A percentile compares a stretch with the other conserved stretches of the same genome.
Evolutionary conservation across 805 yeast species (phyloP).

Genomic region (Schwanniomyces occidentalis): DNA sequence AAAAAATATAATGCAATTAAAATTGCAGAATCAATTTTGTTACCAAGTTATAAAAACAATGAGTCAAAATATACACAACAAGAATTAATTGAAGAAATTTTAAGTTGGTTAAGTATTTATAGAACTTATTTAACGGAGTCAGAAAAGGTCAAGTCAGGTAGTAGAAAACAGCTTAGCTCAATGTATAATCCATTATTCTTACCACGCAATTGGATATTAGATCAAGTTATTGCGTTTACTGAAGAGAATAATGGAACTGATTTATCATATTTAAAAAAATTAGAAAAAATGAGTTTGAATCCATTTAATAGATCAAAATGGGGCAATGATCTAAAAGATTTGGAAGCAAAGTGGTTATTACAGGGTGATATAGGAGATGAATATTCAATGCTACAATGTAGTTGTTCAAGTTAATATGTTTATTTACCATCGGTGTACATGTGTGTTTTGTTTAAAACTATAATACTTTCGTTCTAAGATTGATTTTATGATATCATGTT

Average conservation of each 20-base stretch:
- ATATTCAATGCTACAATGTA: conserved; percentile 67
- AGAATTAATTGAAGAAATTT: conserved; percentile 42
- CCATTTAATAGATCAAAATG: conserved; percentile 73
- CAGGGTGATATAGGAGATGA: conserved; percentile 52
- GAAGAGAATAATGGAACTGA: conserved; percentile 52
- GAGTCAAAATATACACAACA: conserved; percentile 25
- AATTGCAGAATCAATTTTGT: conserved; percentile 20
- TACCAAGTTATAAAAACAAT: conserved; percentile 23
- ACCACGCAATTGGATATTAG: conserved; percentile 83
- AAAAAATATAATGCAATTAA: conserved; percentile 10
- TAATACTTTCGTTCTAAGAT: no score
- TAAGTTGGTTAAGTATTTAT: conserved; percentile 56
- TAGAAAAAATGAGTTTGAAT: conserved; percentile 67
- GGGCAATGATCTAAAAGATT: conserved; percentile 62
- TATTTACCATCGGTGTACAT: no score
- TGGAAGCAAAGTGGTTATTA: conserved; percentile 53
- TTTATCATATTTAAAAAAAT: conserved; percentile 52
- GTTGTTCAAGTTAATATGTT: conserved; percentile 54
- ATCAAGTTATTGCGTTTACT: conserved; percentile 68
- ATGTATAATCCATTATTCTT: conserved; percentile 73
- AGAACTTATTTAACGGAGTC: conserved; percentile 43
- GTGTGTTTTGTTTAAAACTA: no score
- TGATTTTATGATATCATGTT: no score
- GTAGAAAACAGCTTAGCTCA: conserved; percentile 44
- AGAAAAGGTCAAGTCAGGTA: conserved; percentile 13